Conservation (phyloP, 345 rosid species). For the Linum trigynum region DNA sequence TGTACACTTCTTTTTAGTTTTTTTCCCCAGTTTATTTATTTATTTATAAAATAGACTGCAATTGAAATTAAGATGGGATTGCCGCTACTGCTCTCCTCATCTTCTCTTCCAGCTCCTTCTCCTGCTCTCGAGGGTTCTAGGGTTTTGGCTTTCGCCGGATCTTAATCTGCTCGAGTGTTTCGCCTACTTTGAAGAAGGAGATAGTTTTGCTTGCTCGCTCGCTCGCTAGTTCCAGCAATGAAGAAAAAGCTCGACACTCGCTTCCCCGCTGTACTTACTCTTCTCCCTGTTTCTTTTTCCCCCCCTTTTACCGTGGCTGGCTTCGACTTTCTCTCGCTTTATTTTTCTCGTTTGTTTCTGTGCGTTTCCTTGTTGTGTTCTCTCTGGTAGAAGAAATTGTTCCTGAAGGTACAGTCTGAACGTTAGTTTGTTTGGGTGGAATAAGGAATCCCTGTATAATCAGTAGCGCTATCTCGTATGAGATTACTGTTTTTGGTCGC, state of each 20-base stretch:
- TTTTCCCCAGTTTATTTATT: no score
- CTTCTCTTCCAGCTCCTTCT: not conserved
- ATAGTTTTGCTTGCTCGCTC: constrained; percentile 18
- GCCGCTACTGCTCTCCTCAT: not conserved
- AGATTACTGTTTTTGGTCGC: not conserved
- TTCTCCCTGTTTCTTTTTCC: not conserved
- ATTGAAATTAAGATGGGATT: not conserved
- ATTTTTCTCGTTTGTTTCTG: not conserved
- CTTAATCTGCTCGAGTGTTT: not conserved
- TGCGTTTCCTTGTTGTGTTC: no score
- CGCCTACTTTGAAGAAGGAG: no score
- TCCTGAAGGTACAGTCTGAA: no score
- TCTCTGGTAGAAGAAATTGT: no score
- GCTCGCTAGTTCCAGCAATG: constrained; percentile 13
- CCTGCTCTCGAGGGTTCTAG: not conserved
- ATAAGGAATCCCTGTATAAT: no score
- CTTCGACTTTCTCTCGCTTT: not conserved
- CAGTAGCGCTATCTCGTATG: no score
- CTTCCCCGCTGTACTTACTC: constrained; percentile 22
- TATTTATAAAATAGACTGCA: not conserved
- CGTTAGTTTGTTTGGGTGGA: no score
- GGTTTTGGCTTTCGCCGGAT: not conserved
- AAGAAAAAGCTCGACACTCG: constrained; percentile 43
- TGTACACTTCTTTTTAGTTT: not conserved
- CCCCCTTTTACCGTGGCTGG: not conserved